Percentiles rank a stretch among this genome's conserved stretches.
Evolutionary conservation across 2,329 filamentous ascomycete genomes (phyloP).

Genomic region (Apiospora hydei): DNA sequence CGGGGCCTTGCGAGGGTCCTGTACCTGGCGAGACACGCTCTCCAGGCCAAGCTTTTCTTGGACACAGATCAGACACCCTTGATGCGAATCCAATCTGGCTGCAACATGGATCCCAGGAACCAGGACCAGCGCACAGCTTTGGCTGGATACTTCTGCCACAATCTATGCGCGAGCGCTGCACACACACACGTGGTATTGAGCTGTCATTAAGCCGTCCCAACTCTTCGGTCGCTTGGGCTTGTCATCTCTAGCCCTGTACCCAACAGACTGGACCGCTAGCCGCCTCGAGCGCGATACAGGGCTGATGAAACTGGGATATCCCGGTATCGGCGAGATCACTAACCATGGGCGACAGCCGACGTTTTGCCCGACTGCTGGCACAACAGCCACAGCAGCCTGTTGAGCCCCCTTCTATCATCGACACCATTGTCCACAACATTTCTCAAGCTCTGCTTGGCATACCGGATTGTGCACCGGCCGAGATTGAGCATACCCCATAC

Average conservation of each 20-base stretch:
- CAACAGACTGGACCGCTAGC: slow-evolving; percentile 1
- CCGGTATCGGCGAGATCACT: not conserved
- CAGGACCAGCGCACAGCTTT: not conserved
- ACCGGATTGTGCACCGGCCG: not conserved
- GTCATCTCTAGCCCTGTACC: not conserved
- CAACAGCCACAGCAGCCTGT: not conserved
- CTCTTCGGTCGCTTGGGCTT: not conserved
- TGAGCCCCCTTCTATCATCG: no score
- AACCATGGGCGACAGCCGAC: not conserved
- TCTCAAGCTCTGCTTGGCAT: not conserved
- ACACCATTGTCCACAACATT: no score
- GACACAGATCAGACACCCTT: not conserved
- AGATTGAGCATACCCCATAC: not conserved
- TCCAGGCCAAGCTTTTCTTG: not conserved
- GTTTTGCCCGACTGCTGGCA: not conserved
- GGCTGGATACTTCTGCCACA: not conserved
- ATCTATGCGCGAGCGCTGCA: not conserved
- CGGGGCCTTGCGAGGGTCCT: no score
- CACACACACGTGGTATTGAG: not conserved
- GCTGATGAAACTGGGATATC: not conserved
- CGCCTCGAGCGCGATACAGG: not conserved
- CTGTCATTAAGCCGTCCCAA: not conserved
- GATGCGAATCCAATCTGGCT: not conserved
- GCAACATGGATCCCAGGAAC: not conserved
- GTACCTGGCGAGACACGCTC: not conserved